Percentiles rank a stretch among this genome's conserved stretches.
These are phyloP conservation scores for Nakazawaea siamensis DNA, from an alignment of 805 yeast genomes.

Conservation along the genomic window DNA sequence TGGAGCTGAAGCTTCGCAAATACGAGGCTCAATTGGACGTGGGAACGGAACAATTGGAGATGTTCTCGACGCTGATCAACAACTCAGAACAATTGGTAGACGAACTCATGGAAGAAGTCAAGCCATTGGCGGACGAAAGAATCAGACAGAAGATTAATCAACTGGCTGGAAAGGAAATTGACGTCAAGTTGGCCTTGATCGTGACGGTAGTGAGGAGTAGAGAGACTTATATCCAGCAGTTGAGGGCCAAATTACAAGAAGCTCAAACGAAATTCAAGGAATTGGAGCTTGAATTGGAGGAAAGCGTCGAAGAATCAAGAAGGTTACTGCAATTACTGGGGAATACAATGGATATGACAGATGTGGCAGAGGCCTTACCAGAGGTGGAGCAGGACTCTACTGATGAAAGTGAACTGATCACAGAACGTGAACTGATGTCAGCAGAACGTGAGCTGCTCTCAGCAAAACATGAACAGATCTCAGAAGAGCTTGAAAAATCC, in stretches of 20 bases:
- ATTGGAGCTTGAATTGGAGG: constrained; percentile 11
- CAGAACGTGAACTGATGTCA: too few relatives aligned
- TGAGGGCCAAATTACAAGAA: constrained; percentile 11
- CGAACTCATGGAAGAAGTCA: neutral
- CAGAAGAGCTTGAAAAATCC: too few relatives aligned
- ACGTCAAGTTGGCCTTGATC: neutral
- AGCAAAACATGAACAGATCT: too few relatives aligned
- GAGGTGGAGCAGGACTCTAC: too few relatives aligned
- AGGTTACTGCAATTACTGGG: neutral
- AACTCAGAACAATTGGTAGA: neutral
- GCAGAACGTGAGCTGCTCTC: too few relatives aligned
- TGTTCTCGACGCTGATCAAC: neutral
- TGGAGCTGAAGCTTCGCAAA: neutral
- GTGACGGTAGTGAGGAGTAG: neutral
- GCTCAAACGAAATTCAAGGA: constrained; percentile 13
- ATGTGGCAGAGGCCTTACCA: too few relatives aligned
- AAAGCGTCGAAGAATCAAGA: constrained; percentile 9
- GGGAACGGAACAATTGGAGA: neutral
- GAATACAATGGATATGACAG: neutral
- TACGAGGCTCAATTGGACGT: neutral
- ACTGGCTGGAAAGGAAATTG: neutral
- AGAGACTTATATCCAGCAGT: neutral
- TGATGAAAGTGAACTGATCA: neutral
- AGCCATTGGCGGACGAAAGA: neutral
- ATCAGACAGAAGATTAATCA: neutral